Conservation (phyloP, 2,329 filamentous ascomycete genomes). For the Alternaria triticina region DNA sequence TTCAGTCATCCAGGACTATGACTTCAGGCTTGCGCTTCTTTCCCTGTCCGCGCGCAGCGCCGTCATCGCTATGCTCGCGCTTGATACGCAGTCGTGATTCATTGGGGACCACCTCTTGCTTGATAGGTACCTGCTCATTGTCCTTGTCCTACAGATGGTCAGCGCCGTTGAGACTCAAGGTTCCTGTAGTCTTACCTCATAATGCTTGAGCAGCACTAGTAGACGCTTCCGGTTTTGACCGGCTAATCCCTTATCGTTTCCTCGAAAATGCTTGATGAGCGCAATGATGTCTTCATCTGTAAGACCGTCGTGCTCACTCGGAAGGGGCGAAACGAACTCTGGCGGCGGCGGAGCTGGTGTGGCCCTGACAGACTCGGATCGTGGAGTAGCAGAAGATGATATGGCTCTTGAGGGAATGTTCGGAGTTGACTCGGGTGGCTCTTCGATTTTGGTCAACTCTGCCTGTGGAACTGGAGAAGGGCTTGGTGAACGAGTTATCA, state of each 20-base stretch:
- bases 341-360: not conserved
- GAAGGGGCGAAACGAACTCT: not conserved
- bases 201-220: not conserved
- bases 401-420: not conserved
- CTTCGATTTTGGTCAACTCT: too few species aligned
- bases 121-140: not conserved
- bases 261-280: not conserved
- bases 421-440: not conserved
- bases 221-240: not conserved
- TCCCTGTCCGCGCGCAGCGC: not conserved
- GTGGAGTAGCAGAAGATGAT: not conserved
- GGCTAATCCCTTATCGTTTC: not conserved
- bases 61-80: not conserved
- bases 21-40: constrained; percentile 6
- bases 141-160: not conserved
- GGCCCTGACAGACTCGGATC: not conserved
- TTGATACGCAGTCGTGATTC: not conserved
- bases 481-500: not conserved
- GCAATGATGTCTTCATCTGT: not conserved
- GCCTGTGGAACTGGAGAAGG: not conserved
- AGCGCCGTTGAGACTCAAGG: not conserved
- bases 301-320: not conserved
- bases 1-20: constrained; percentile 6
- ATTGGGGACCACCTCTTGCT: not conserved
- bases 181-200: too few species aligned